These are phyloP conservation scores for Hortaea sp. DNA, from an alignment of 2,329 filamentous ascomycete genomes.

Conservation along the genomic window DNA sequence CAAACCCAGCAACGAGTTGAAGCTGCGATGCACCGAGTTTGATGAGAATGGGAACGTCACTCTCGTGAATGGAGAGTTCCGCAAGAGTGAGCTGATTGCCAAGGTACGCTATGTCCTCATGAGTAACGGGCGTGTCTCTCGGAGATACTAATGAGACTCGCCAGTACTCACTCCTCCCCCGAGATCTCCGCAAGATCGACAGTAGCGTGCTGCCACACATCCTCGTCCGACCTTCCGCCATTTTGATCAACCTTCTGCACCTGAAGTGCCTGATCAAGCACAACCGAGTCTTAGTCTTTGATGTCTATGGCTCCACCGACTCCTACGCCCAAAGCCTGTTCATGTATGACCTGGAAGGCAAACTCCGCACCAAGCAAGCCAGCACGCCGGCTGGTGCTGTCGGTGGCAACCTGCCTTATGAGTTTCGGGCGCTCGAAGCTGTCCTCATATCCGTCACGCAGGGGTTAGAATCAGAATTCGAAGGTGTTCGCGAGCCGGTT, in stretches of 20 bases:
- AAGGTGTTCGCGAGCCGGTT: conserved; percentile 84
- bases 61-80: conserved; percentile 88
- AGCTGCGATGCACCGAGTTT: conserved; percentile 87
- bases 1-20: conserved; percentile 74
- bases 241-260: conserved; percentile 92
- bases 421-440: conserved; percentile 90
- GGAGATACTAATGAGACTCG: too few species aligned
- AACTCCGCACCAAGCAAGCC: conserved; percentile 68
- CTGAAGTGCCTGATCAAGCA: conserved; percentile 91
- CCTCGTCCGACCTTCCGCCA: conserved; percentile 81
- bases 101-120: conserved; percentile 38
- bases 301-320: conserved; percentile 88
- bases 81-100: conserved; percentile 92
- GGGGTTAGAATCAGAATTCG: conserved; percentile 87
- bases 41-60: conserved; percentile 88
- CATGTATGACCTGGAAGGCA: conserved; percentile 94
- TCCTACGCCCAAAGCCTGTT: conserved; percentile 94
- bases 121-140: too few species aligned
- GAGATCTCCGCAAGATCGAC: conserved; percentile 94
- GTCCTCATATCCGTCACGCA: conserved; percentile 89
- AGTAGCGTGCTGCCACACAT: conserved; percentile 93
- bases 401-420: conserved; percentile 65
- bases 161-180: conserved; percentile 77
- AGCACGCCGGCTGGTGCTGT: conserved; percentile 25
- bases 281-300: conserved; percentile 88